A percentile compares a stretch with the other conserved stretches of the same genome.
Conservation (phyloP, 75 land plant genomes). For the Cunninghamia lanceolata region DNA sequence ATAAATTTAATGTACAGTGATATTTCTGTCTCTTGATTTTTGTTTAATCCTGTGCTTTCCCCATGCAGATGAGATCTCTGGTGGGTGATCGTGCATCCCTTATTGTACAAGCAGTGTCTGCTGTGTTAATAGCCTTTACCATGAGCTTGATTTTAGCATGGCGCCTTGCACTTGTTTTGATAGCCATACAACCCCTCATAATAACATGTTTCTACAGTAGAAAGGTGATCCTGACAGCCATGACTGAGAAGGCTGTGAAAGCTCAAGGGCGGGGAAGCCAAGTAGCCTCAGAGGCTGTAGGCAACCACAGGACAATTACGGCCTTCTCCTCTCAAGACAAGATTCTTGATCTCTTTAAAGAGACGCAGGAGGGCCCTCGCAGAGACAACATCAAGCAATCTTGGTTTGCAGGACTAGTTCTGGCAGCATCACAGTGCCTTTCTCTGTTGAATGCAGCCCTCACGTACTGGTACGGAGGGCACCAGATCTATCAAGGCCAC, state of each 20-base stretch:
- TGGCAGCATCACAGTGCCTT: slow-evolving; percentile 50
- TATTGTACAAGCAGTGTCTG: slow-evolving; percentile 52
- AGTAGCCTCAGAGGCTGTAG: slow-evolving; percentile 67
- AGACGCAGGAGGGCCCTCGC: slow-evolving; percentile 43
- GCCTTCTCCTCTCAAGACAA: slow-evolving; percentile 52
- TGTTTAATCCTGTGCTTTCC: not conserved
- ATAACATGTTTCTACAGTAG: slow-evolving; percentile 63
- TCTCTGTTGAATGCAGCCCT: slow-evolving; percentile 55
- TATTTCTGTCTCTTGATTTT: not conserved
- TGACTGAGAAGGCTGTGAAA: slow-evolving; percentile 31
- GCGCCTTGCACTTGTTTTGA: slow-evolving; percentile 75
- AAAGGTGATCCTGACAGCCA: slow-evolving; percentile 42
- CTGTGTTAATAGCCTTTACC: slow-evolving; percentile 43
- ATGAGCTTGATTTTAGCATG: slow-evolving; percentile 61
- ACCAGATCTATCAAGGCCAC: slow-evolving; percentile 35
- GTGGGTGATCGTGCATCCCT: slow-evolving; percentile 67
- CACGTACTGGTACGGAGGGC: slow-evolving; percentile 84
- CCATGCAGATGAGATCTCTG: slow-evolving; percentile 49
- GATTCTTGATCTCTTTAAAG: slow-evolving; percentile 44
- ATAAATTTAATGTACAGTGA: too few species aligned
- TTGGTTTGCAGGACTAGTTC: slow-evolving; percentile 62
- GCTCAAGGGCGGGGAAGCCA: slow-evolving; percentile 52
- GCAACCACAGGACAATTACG: slow-evolving; percentile 66
- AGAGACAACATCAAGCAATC: slow-evolving; percentile 46
- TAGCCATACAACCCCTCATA: slow-evolving; percentile 70